A percentile compares a stretch with the other conserved stretches of the same genome.
phyloP scores from a whole-genome alignment of 306 rosid species.

The Datisca glomerata region DNA sequence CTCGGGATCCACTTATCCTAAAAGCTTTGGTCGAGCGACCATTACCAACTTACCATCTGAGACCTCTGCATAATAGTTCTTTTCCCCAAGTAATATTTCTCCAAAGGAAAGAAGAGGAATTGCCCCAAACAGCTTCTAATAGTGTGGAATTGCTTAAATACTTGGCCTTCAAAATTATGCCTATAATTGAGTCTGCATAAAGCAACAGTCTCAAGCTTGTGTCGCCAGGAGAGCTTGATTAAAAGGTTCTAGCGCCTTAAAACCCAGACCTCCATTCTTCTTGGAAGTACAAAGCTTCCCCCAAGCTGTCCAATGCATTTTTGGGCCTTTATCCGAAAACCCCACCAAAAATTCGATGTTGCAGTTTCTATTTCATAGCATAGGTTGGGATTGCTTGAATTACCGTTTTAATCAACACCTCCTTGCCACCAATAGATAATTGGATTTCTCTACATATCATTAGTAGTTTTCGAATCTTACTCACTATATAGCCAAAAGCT shows the following conservation, averaged over 20 bases:
- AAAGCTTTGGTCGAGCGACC: too few relatives aligned
- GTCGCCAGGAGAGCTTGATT: too few relatives aligned
- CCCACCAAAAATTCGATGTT: neutral
- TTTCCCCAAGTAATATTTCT: too few relatives aligned
- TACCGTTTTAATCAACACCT: neutral
- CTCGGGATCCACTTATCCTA: too few relatives aligned
- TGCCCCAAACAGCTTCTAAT: neutral
- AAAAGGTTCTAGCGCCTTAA: neutral
- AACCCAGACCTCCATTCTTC: neutral
- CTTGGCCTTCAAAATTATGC: too few relatives aligned
- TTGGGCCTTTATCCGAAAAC: neutral
- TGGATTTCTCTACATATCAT: neutral
- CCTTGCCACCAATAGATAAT: neutral
- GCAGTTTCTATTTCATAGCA: too few relatives aligned
- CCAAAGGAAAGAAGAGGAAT: too few relatives aligned
- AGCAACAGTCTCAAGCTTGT: too few relatives aligned
- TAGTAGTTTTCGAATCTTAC: neutral
- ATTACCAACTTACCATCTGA: too few relatives aligned
- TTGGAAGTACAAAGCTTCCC: neutral
- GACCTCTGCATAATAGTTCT: neutral
- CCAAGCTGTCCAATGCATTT: neutral
- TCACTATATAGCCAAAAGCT: neutral
- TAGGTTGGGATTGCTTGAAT: too few relatives aligned
- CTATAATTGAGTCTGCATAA: too few relatives aligned
- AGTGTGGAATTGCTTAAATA: neutral